A percentile compares a stretch with the other conserved stretches of the same genome.
phyloP scores from a whole-genome alignment of 2,329 filamentous ascomycete species.

The Biscogniauxia sp. region DNA sequence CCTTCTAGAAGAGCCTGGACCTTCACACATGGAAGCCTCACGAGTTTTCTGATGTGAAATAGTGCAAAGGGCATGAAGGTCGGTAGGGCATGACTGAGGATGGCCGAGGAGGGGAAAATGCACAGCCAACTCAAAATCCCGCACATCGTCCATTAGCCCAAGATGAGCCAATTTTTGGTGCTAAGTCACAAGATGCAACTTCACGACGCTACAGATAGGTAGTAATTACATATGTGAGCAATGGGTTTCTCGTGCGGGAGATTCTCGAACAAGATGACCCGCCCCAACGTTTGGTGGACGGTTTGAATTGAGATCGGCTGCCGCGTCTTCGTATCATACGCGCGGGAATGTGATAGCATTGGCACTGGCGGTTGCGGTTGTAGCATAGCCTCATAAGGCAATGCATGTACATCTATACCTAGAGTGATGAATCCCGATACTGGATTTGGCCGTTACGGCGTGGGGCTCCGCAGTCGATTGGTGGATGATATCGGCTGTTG shows the following conservation, averaged over 20 bases:
- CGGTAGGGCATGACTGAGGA: too few relatives aligned
- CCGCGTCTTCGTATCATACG: background rate
- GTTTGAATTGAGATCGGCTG: background rate
- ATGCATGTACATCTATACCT: conserved; percentile 7
- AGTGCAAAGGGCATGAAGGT: too few relatives aligned
- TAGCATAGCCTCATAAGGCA: background rate
- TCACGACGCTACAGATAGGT: background rate
- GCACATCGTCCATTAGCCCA: background rate
- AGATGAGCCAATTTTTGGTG: background rate
- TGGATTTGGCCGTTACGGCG: conserved; percentile 11
- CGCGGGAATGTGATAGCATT: background rate
- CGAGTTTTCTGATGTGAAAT: background rate
- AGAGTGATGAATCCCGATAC: conserved; percentile 15
- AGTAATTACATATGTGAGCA: background rate
- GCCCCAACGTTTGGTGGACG: background rate
- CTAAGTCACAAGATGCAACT: background rate
- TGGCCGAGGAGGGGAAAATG: background rate
- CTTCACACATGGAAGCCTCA: background rate
- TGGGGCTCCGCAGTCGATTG: conserved; percentile 21
- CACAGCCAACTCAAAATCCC: background rate
- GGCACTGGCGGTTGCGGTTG: background rate
- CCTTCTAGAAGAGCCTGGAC: background rate
- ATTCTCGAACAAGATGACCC: background rate
- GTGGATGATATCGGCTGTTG: conserved; percentile 17
- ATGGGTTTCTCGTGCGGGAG: background rate